Evolutionary conservation across 1,139 yeast genomes (phyloP).

Genomic region (Saccharomyces uvarum): DNA sequence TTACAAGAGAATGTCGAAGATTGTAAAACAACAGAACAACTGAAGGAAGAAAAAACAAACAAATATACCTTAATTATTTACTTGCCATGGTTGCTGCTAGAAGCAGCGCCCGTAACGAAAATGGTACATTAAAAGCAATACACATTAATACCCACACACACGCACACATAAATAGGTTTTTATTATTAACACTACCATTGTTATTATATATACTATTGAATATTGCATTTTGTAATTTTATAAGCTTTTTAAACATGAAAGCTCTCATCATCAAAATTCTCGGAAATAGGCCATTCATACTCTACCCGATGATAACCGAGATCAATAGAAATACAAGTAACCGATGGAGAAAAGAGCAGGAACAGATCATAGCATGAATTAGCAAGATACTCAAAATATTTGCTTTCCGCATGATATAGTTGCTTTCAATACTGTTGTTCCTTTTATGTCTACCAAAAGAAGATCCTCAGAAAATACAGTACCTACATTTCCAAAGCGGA

Average conservation of each 20-base stretch:
- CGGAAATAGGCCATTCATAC: not conserved
- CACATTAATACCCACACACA: not conserved
- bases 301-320: constrained; percentile 4
- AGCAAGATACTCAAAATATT: not conserved
- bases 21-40: constrained; percentile 4
- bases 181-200: not conserved
- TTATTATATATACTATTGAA: not conserved
- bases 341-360: not conserved
- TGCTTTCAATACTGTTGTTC: not conserved
- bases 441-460: not conserved
- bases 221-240: not conserved
- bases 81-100: not conserved
- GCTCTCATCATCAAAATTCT: not conserved
- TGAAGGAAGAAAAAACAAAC: not conserved
- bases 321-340: constrained; percentile 1
- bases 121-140: not conserved
- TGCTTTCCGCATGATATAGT: not conserved
- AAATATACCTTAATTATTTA: not conserved
- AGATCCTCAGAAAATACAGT: not conserved
- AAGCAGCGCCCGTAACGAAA: not conserved
- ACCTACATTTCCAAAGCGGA: constrained; percentile 15
- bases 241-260: not conserved
- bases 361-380: not conserved
- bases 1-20: constrained; percentile 21
- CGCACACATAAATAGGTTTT: not conserved